Base-by-base conservation (phyloP, 1,284 basidiomycete species). In the Athelia psychrophila region DNA sequence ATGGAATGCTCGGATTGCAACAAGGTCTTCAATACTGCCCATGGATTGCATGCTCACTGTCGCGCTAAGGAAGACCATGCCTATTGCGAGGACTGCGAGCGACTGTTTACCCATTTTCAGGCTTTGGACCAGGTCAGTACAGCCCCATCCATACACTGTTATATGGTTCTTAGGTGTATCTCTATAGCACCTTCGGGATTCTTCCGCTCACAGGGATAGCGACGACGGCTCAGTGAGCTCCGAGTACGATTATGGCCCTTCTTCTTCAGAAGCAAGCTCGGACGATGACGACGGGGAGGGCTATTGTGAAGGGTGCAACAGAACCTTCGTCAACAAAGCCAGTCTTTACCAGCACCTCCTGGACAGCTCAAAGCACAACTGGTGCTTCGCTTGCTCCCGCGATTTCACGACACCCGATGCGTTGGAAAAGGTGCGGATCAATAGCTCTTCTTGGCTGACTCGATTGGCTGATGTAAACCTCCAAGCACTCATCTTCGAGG, bases 401-500 rank as follows among this genome's bases (percentile, higher is more conserved):
- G 67, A 69, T 51, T 67, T 67, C 51, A 32, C 35, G 3, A 52
- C 55, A 19, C 44, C 36, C 25, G 40, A 18, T 4, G 56, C 54
- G 2, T 56, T 64, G 33, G 27, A 44, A 5, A 48, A 62, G n/a
- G 64, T 67, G 47, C 27, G 56, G 50, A 8, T 12, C 27, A 3
- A 13, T 25, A 44, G 19, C 32, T 22, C 36, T 19, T 24, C 24
- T 15, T 30, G 18, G 25, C 44, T 32, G 20, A 48, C 20, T 49
- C 16, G 27, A 52, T 49, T 32, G 3, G 22, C 48, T 36, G 32
- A 48, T 47, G 48, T 24, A 46, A 18, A 18, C 47, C 51, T 19
- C 46, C 54, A 30, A 66, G 62, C 68, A 70, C 52, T 51, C 54
- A 19, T 52, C 56, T 18, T 70, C 66, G 2, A 48, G 53, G 4